These are phyloP conservation scores for Aphanomyces euteiches DNA, from an alignment of 352 stramenopile species.

Conservation along the genomic window DNA sequence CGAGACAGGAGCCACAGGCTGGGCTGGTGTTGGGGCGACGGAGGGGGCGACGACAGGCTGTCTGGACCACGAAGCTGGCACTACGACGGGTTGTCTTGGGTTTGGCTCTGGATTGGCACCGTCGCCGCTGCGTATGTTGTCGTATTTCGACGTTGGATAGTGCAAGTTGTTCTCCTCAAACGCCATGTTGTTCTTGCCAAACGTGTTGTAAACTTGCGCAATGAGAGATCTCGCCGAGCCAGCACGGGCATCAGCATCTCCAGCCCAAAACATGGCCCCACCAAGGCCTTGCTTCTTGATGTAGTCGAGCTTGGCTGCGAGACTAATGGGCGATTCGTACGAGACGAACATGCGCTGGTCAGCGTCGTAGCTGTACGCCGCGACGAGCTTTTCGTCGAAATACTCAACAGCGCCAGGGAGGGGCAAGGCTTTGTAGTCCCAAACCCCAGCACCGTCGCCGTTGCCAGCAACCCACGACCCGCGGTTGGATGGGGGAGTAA, in stretches of 20 bases:
- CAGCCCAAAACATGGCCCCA: constrained; percentile 21
- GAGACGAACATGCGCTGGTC: constrained; percentile 4
- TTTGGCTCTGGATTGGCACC: not conserved
- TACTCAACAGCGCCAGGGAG: constrained; percentile 3
- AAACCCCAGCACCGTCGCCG: constrained; percentile 3
- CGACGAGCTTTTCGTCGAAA: constrained; percentile 15
- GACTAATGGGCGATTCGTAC: constrained; percentile 5
- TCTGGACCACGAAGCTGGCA: not conserved
- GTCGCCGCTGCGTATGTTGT: constrained; percentile 20
- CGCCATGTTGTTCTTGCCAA: constrained; percentile 23
- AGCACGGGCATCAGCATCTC: constrained; percentile 2
- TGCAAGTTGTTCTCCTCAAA: constrained; percentile 17
- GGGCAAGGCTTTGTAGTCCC: constrained; percentile 21
- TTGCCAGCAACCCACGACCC: constrained; percentile 10
- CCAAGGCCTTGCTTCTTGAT: constrained; percentile 17
- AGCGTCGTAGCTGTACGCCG: constrained; percentile 24
- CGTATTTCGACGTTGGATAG: constrained; percentile 17
- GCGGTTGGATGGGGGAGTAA: constrained; percentile 1
- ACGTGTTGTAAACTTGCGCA: constrained; percentile 14
- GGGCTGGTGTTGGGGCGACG: not conserved
- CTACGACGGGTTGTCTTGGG: not conserved
- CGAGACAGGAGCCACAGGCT: not conserved
- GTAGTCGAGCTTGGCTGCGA: constrained; percentile 17
- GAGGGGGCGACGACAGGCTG: not conserved
- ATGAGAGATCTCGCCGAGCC: constrained; percentile 13